Evolutionary conservation across 768 basidiomycete species (phyloP), one percentile per base, ranked within the genome.

Genomic region (Candolleomyces efflorescens): DNA sequence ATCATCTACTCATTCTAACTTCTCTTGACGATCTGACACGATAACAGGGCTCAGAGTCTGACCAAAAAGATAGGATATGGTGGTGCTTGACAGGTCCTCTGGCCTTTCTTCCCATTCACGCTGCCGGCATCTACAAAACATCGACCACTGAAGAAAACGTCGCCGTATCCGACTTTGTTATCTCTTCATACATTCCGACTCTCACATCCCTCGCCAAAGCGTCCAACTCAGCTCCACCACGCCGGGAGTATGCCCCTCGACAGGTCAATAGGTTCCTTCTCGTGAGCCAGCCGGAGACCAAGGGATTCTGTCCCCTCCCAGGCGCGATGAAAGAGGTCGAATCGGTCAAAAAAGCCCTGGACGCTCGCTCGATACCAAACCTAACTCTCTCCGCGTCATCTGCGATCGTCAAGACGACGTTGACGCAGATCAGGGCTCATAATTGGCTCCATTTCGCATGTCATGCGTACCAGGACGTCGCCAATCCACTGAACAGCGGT

Each of bases 371-470:
- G 32, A 32, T 32, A 32, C 32, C 32, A 32, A 32, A 32, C 32
- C 6, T 5, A 32, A 32, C 32, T 11, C 32, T 32, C 32, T 32
- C 32, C 5, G 32, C 32, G 11, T 43, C 41, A 6, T 7, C 41
- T 17, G 65, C 62, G 18, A 68, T 64, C 10, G 41, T 57, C 2
- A 49, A 58, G 5, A 23, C 47, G 11, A 63, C 62, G 12, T 48
- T 50, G 38, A 38, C 37, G 2, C 38, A 55, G 3, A 59, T 70
- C 47, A 22, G 59, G 12, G 23, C 23, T 11, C 54, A 59, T 45
- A 55, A 46, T 6, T 67, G 60, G 55, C 38, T 67, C 12, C 75
- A 78, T 56, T 56, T 77, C 9, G 70, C 75, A 1, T 75, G 73
- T 47, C 71, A 72, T 4, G 71, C 62, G 2, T 57, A 58, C 17